A percentile compares a stretch with the other conserved stretches of the same genome.
These are phyloP conservation scores for Stemphylium lycopersici DNA, from an alignment of 2,329 filamentous ascomycete species.

Conservation along the genomic window DNA sequence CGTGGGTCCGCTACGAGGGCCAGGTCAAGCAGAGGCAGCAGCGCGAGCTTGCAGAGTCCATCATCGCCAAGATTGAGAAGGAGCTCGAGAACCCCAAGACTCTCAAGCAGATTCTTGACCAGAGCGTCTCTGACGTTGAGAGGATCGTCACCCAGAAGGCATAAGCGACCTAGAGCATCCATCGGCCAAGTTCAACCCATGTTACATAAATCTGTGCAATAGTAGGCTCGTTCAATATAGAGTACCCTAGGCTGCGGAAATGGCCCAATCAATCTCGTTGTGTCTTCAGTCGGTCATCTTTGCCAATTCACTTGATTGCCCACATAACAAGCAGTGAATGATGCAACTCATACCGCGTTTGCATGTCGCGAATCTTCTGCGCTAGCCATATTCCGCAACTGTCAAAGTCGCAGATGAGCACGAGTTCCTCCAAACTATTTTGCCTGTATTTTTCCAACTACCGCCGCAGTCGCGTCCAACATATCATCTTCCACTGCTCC, in stretches of 20 bases:
- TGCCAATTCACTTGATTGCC: too few relatives aligned
- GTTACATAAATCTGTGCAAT: slow-evolving; percentile 52
- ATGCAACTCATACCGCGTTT: too few relatives aligned
- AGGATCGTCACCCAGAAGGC: slow-evolving; percentile 59
- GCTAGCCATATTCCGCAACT: too few relatives aligned
- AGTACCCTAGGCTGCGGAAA: slow-evolving; percentile 37
- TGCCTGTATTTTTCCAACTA: too few relatives aligned
- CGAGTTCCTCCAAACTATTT: too few relatives aligned
- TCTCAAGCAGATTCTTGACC: slow-evolving; percentile 96
- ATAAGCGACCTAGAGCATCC: slow-evolving; percentile 40
- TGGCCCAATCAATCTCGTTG: slow-evolving; percentile 30
- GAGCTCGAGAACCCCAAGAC: slow-evolving; percentile 98
- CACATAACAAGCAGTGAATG: too few relatives aligned
- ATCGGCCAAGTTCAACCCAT: slow-evolving; percentile 37
- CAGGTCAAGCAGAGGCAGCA: slow-evolving; percentile 99
- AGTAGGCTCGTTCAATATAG: slow-evolving; percentile 47
- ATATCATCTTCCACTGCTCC: too few relatives aligned
- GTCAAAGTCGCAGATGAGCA: too few relatives aligned
- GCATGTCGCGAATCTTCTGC: too few relatives aligned
- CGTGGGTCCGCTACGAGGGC: slow-evolving; percentile 97
- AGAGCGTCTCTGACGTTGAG: slow-evolving; percentile 95
- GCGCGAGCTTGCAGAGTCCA: slow-evolving; percentile 86
- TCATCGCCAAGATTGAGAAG: slow-evolving; percentile 98
- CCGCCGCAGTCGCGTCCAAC: too few relatives aligned
- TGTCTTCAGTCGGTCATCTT: slow-evolving; percentile 9